These are phyloP conservation scores for Nothophytophthora sp. DNA, from an alignment of 352 stramenopile genomes.

Conservation along the genomic window DNA sequence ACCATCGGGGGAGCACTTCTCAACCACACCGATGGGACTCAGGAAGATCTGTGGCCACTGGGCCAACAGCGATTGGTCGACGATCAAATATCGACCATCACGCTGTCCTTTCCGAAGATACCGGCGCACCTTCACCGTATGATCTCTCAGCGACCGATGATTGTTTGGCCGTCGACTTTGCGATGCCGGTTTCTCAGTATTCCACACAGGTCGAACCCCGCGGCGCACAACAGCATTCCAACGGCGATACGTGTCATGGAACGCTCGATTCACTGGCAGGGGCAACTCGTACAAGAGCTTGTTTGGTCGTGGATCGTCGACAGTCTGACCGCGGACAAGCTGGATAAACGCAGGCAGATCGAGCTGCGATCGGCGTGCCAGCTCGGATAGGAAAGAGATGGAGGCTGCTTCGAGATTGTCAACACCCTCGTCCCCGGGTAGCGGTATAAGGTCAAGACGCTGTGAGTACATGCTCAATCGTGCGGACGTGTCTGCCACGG, in stretches of 20 bases:
- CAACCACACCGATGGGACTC: constrained; percentile 7
- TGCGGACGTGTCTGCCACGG: background rate
- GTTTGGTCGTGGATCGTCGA: constrained; percentile 3
- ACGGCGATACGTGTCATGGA: background rate
- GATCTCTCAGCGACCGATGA: background rate
- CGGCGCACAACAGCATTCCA: constrained; percentile 5
- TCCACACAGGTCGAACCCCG: constrained; percentile 8
- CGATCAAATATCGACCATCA: constrained; percentile 5
- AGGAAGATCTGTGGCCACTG: constrained; percentile 8
- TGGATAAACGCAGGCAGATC: constrained; percentile 2
- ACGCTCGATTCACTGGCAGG: background rate
- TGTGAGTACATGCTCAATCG: background rate
- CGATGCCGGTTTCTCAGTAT: background rate
- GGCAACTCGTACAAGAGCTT: constrained; percentile 9
- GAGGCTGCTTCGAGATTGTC: background rate
- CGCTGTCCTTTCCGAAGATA: constrained; percentile 8
- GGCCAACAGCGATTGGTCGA: background rate
- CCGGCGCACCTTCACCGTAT: background rate
- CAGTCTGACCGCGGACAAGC: constrained; percentile 5
- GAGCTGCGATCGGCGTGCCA: background rate
- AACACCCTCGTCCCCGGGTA: background rate
- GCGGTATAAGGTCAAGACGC: too few species aligned
- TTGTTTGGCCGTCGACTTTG: background rate
- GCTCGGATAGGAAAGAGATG: background rate
- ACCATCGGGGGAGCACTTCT: background rate